phyloP scores from a whole-genome alignment of 768 basidiomycete genomes.

The Hemileccinum impolitum region DNA sequence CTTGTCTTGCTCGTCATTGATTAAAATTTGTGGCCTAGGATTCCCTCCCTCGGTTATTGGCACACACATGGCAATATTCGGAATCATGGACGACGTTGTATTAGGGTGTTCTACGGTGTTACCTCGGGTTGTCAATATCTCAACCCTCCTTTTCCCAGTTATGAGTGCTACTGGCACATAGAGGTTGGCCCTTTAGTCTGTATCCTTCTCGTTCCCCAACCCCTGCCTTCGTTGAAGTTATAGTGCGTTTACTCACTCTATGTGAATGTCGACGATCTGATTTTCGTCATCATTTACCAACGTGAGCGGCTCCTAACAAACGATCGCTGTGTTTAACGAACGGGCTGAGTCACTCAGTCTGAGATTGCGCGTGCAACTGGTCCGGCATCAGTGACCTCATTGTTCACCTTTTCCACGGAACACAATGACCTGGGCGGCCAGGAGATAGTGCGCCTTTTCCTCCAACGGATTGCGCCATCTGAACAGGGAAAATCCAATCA shows the following conservation, averaged over 20 bases:
- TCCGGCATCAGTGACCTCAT: conserved; percentile 45
- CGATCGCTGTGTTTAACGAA: conserved; percentile 56
- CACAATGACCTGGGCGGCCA: conserved; percentile 43
- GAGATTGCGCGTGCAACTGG: conserved; percentile 46
- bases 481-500: no score
- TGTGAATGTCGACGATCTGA: not conserved
- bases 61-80: conserved; percentile 33
- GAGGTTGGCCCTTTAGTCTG: conserved; percentile 34
- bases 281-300: conserved; percentile 43
- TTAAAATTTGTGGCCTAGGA: conserved; percentile 41
- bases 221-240: conserved; percentile 30
- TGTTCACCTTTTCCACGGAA: conserved; percentile 51
- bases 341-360: conserved; percentile 53
- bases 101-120: conserved; percentile 33
- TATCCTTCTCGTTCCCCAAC: conserved; percentile 31
- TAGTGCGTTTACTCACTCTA: conserved; percentile 27
- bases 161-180: conserved; percentile 36
- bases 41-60: conserved; percentile 42
- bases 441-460: no score
- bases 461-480: no score
- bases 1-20: conserved; percentile 43
- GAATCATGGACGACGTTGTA: conserved; percentile 37
- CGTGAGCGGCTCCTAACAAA: conserved; percentile 48
- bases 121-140: no score
- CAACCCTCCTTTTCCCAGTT: conserved; percentile 40